Conservation (phyloP, 768 basidiomycete species). For the Collybiopsis luxurians region DNA sequence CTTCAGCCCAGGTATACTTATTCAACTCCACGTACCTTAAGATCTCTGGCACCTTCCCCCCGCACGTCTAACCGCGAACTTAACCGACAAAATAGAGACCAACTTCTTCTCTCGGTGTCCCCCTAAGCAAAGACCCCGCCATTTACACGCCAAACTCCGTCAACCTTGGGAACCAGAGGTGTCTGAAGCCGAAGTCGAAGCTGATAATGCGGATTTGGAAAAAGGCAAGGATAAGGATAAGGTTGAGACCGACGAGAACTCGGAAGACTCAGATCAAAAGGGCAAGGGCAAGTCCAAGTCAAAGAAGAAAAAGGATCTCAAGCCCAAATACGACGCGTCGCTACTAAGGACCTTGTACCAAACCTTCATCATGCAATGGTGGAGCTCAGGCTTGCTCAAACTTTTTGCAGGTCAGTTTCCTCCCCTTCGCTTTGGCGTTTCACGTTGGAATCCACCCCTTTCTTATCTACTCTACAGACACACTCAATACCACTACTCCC, state of each 20-base stretch:
- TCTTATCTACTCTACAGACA: constrained; percentile 25
- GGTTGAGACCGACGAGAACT: neutral
- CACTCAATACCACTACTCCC: constrained; percentile 44
- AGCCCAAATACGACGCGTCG: constrained; percentile 9
- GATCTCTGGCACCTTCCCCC: constrained; percentile 12
- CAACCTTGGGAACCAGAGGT: neutral
- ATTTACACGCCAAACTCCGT: constrained; percentile 5
- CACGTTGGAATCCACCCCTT: neutral
- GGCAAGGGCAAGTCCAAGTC: neutral
- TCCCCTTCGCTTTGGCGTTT: neutral
- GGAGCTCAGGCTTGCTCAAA: constrained; percentile 9
- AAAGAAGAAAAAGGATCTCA: neutral
- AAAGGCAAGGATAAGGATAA: neutral
- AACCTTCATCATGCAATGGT: constrained; percentile 2
- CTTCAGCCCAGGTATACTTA: neutral
- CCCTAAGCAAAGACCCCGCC: constrained; percentile 9
- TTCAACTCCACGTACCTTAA: neutral
- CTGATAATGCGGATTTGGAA: neutral
- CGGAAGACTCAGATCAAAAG: neutral
- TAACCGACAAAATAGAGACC: constrained; percentile 1
- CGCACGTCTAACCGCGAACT: neutral
- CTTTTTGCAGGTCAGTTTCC: constrained; percentile 18
- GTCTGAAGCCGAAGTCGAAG: too few relatives aligned
- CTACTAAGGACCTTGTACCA: constrained; percentile 5
- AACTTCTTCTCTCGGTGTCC: constrained; percentile 9